Evolutionary conservation across 208 protist species (phyloP), one percentile per base, ranked within the genome.

Genomic region (Angomonas ambiguus): DNA sequence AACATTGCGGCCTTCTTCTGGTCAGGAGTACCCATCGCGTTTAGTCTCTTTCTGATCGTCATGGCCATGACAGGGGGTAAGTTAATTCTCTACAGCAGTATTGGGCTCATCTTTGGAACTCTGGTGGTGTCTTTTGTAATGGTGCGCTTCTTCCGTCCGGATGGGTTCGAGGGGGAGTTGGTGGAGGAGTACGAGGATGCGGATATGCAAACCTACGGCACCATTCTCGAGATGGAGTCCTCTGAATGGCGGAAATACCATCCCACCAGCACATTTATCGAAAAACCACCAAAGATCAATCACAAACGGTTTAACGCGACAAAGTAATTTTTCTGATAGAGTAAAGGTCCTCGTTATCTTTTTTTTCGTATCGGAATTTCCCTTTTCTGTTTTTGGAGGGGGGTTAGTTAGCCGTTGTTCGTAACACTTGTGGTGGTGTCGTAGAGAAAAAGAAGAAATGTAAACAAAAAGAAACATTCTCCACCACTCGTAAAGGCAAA

Each of bases 151-250:
- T 90, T 91, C 74, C 73, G 77, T 32, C 76, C 80, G 1, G 75
- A 87, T 16, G 88, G 88, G 13, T 94, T 94, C 59, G 88, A 92
- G 42, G 88, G 88, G 20, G 70, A 76, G 51, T 72, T 94, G 1
- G 85, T 94, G n/a, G 85, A 94, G 70, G 79, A 87, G 65, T 90
- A 90, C 66, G 88, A 90, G 38, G 88, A 94, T 65, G 83, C 85
- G 13, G 88, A 92, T 53, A 83, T 85, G 64, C 77, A 87, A 31
- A 88, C 85, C 1, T 94, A 92, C 63, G 88, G 81, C n/a, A 77
- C 83, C n/a, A 77, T 91, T 72, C 71, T 93, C 1, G 76, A 82
- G 24, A 79, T 79, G 61, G 87, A 91, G 72, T 89, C 80, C 3
- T 51, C 69, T 11, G 80, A 93, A 51, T 89, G 87, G 87, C 79